Percentiles rank a stretch among this genome's conserved stretches.
Conservation (phyloP, 371 early-diverging fungal species). For the Mortierella sp. region DNA sequence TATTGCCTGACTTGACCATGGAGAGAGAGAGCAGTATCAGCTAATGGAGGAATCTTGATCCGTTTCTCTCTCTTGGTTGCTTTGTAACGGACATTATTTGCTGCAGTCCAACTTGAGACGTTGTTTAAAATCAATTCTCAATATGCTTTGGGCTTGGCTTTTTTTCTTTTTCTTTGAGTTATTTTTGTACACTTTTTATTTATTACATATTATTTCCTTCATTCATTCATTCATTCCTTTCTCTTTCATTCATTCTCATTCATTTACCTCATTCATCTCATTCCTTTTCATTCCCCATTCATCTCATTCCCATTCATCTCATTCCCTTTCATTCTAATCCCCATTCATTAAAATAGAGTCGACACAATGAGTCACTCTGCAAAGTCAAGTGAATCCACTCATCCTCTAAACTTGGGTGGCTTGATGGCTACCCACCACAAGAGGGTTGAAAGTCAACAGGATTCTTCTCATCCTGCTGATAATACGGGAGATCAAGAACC, state of each 20-base stretch:
- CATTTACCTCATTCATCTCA: background rate
- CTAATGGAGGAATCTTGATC: slow-evolving; percentile 2
- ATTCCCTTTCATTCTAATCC: too few relatives aligned
- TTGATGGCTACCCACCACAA: slow-evolving; percentile 8
- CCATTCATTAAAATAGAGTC: too few relatives aligned
- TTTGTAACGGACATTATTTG: too few relatives aligned
- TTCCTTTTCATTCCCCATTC: too few relatives aligned
- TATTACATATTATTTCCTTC: background rate
- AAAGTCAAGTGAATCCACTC: slow-evolving; percentile 19
- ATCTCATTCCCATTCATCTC: too few relatives aligned
- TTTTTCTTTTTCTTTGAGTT: too few relatives aligned
- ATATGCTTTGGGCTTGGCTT: too few relatives aligned
- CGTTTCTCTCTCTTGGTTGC: background rate
- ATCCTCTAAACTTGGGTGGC: slow-evolving; percentile 15
- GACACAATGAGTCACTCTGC: slow-evolving; percentile 16
- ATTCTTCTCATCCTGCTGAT: background rate
- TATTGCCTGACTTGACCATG: background rate
- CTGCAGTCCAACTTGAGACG: too few relatives aligned
- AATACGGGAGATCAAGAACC: slow-evolving; percentile 13
- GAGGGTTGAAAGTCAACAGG: slow-evolving; percentile 20
- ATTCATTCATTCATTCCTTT: background rate
- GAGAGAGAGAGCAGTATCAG: background rate
- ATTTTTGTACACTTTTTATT: background rate
- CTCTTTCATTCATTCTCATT: background rate
- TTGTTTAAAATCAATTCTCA: too few relatives aligned